Base-by-base conservation (phyloP, 768 basidiomycete species). In the Leccinellum albellum region DNA sequence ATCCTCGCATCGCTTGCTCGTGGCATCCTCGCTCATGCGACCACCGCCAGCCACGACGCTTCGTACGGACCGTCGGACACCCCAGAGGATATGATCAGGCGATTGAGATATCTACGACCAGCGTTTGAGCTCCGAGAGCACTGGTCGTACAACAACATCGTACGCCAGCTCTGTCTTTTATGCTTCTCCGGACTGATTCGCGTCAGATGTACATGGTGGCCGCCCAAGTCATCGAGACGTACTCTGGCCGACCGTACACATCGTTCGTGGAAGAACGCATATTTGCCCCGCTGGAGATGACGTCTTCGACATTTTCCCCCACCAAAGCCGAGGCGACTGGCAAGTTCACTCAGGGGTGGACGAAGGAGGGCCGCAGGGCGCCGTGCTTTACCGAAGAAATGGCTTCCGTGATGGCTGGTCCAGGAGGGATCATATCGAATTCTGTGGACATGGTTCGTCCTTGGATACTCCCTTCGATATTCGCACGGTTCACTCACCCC, bases 351-450 rank as follows among this genome's bases (percentile, higher is more conserved):
- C 73, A 75, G 42, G 64, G 66, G 3, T 78, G 74, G 74, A 64
- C 69, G 2, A 49, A 32, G n/a, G 58, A 56, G 14, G 73, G 76
- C 1, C 60, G 75, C 21, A 59, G 70, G 21, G 64, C 78, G 0
- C 74, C 76, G 29, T 71, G 66, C 59, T 67, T 75, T 17, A 58
- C 57, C 1, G 73, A 75, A 49, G 60, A 70, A 0, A 55, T 32
- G 6, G 62, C 55, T 6, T 61, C 66, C 0, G 28, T 70, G 15
- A 59, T 64, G 14, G 73, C 76, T 4, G 79, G 78, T 6, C 57
- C 78, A 0, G 78, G 76, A 2, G 80, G 78, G 1, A 44, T 81
- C n/a, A 76, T 79, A 28, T 76, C 79, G 31, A 78, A 59, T 24
- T 70, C 69, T 0, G 55, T 71, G 17, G 79, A 81, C 33, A 70